phyloP scores from a whole-genome alignment of 306 rosid genomes.

The Arachis hypogaea region DNA sequence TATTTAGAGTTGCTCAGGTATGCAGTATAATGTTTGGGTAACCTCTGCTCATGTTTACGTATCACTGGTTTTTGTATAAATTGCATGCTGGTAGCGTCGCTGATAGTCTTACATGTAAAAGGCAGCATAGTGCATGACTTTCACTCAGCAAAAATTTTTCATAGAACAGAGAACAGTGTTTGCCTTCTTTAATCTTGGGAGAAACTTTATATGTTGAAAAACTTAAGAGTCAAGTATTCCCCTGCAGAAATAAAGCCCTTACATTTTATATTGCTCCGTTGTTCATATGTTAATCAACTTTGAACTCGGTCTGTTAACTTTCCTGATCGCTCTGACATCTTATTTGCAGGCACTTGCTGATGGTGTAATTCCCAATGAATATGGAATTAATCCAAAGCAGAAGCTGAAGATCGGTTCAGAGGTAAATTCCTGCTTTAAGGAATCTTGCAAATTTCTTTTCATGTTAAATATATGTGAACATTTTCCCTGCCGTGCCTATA shows the following conservation, averaged over 20 bases:
- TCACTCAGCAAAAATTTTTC: slow-evolving; percentile 20
- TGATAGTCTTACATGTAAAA: background rate
- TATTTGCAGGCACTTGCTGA: slow-evolving; percentile 85
- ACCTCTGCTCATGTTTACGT: slow-evolving; percentile 1
- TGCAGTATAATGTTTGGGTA: slow-evolving; percentile 18
- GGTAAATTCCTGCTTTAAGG: slow-evolving; percentile 49
- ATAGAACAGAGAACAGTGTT: slow-evolving; percentile 28
- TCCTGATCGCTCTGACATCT: slow-evolving; percentile 34
- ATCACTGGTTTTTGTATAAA: background rate
- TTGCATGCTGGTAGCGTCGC: background rate
- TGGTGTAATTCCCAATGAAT: slow-evolving; percentile 97
- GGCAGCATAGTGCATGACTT: background rate
- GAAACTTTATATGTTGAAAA: background rate
- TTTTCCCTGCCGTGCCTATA: background rate
- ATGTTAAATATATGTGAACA: background rate
- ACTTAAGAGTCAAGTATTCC: slow-evolving; percentile 11
- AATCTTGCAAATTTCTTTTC: slow-evolving; percentile 28
- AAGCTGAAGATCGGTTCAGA: slow-evolving; percentile 94
- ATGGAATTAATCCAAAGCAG: slow-evolving; percentile 92
- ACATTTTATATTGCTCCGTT: slow-evolving; percentile 43
- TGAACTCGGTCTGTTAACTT: slow-evolving; percentile 4
- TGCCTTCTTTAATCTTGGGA: slow-evolving; percentile 11
- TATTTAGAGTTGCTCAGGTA: slow-evolving; percentile 98
- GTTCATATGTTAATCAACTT: slow-evolving; percentile 38
- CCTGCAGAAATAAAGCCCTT: slow-evolving; percentile 5